Evolutionary conservation across 129 eudicot species (phyloP), one percentile per base, ranked within the genome.

Genomic region (Flaveria bidentis): DNA sequence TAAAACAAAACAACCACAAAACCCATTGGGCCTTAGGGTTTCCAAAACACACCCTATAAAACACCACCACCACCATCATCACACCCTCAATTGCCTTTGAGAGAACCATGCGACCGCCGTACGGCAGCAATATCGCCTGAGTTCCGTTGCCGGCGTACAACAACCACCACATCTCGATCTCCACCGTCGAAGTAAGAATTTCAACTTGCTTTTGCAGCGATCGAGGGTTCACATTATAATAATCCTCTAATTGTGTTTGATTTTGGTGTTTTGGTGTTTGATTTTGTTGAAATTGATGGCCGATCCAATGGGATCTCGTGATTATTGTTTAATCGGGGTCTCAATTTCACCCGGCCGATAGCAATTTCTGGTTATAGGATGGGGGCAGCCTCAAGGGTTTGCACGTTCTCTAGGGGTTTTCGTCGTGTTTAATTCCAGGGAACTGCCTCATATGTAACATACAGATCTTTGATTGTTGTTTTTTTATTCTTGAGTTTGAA

Each of bases 61-160:
- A 15, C 5, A n/a, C 62, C 1, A 75, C n/a, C 14, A 45, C 28
- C 1, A 15, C 0, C n/a, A 1, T 26, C 6, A 0, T 4, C 9
- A 6, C 1, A 46, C 14, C 10, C 39, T 63, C 22, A 23, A 9
- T 76, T 74, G 74, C 80, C 67, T 76, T 76, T 76, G 73, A 76
- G 80, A 76, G 80, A 76, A 67, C 80, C 80, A 67, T 57, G 2
- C 74, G 80, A 66, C 17, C 9, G 44, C 52, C 70, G 46, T 45
- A 1, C 60, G 41, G 80, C 63, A 23, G 80, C 63, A 23, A 76
- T 66, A 56, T 14, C 56, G 74, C n/a, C 80, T 76, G 80, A 76
- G 80, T 76, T 76, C 80, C 80, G 80, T 76, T 76, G 80, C 80
- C 80, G 80, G 80, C 80, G 53, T 67, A 76, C 66, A 76, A 39